phyloP scores from a whole-genome alignment of 2,329 filamentous ascomycete species.

The Chrysoporthe deuterocubensis region DNA sequence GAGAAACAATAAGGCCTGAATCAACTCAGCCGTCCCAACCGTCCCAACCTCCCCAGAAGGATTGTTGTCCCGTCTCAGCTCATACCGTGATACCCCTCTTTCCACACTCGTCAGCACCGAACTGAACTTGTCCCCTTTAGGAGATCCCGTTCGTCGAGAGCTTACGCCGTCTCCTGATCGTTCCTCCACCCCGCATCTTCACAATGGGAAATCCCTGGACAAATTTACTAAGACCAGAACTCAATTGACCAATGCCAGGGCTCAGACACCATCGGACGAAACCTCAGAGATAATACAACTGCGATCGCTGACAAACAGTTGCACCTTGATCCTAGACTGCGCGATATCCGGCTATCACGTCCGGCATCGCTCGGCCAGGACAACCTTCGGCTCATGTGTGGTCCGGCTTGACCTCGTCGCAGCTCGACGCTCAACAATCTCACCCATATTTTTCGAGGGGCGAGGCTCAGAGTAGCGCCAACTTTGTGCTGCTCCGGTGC shows the following conservation, averaged over 20 bases:
- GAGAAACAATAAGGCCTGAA: not conserved
- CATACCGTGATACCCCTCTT: not conserved
- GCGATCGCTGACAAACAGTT: not conserved
- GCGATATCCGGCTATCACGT: not conserved
- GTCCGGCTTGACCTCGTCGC: not conserved
- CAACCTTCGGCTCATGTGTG: not conserved
- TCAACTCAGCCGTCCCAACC: not conserved
- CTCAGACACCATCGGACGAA: not conserved
- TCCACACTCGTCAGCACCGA: not conserved
- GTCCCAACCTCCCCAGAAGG: not conserved
- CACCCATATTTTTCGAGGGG: not conserved
- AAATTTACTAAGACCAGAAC: not conserved
- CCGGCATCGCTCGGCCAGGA: not conserved
- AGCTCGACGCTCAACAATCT: not conserved
- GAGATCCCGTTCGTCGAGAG: not conserved
- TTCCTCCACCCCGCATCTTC: not conserved
- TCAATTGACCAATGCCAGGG: conserved; percentile 11
- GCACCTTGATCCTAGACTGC: not conserved
- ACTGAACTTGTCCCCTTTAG: not conserved
- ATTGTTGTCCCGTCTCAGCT: conserved; percentile 1
- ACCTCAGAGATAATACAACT: not conserved
- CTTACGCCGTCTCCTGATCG: not conserved
- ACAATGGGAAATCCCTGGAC: conserved; percentile 5
- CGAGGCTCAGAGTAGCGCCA: not conserved
- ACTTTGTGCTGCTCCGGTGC: not conserved